phyloP scores from a whole-genome alignment of 768 basidiomycete species.

The Russula sp. region DNA sequence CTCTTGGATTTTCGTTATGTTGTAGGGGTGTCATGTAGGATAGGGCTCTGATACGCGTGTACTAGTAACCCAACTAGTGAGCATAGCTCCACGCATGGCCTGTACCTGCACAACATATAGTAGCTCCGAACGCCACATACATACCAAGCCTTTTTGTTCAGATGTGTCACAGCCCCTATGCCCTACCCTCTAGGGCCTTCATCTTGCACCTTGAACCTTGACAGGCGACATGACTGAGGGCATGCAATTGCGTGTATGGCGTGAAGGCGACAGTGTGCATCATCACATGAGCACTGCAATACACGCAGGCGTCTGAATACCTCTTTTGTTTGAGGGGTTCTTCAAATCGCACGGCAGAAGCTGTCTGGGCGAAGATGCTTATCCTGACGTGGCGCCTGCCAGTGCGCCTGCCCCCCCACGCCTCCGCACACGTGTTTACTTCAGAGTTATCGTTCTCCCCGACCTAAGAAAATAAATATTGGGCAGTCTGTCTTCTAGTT shows the following conservation, averaged over 20 bases:
- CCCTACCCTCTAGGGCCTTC: constrained; percentile 8
- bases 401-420: not conserved
- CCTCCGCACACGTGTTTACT: constrained; percentile 11
- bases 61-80: not conserved
- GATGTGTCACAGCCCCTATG: constrained; percentile 14
- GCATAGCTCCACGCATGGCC: constrained; percentile 1
- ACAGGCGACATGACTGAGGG: constrained; percentile 2
- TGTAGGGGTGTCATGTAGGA: constrained; percentile 1
- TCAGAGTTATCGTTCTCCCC: not conserved
- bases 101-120: not conserved
- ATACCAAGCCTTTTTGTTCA: not conserved
- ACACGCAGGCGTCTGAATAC: not conserved
- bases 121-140: constrained; percentile 21
- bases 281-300: constrained; percentile 4
- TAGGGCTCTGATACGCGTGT: constrained; percentile 18
- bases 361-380: not conserved
- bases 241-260: constrained; percentile 2
- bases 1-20: not conserved
- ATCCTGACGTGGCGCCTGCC: not conserved
- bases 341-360: not conserved
- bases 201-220: not conserved
- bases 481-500: not conserved
- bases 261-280: not conserved
- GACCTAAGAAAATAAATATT: not conserved
- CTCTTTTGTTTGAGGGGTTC: not conserved